Conservation (phyloP, 495 filamentous ascomycete species). For the Penicillium simplicissimum region DNA sequence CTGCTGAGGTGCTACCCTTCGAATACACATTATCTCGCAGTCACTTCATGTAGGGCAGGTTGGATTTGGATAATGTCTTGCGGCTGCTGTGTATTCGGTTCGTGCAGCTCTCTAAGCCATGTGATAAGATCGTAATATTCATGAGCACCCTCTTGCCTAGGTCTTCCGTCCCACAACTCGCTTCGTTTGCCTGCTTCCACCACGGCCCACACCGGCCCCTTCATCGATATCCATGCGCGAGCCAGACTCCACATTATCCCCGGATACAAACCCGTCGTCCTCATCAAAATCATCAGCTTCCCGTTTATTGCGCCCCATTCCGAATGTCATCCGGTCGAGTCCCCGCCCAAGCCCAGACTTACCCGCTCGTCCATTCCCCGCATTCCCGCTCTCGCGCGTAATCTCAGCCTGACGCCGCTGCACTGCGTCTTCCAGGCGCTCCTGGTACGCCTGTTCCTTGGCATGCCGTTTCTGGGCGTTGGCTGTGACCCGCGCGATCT, state of each 20-base stretch:
- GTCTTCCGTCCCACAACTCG: conserved; percentile 45
- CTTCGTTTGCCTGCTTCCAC: conserved; percentile 40
- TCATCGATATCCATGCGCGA: conserved; percentile 54
- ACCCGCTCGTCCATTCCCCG: conserved; percentile 12
- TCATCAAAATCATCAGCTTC: conserved; percentile 47
- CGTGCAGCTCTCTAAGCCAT: neutral
- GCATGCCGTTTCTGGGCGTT: conserved; percentile 56
- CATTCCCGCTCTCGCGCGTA: neutral
- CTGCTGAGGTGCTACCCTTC: conserved; percentile 5
- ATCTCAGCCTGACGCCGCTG: conserved; percentile 18
- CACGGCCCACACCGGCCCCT: conserved; percentile 29
- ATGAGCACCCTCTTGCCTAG: conserved; percentile 15
- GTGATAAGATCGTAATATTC: conserved; percentile 3
- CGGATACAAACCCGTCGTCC: conserved; percentile 46
- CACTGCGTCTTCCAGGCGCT: conserved; percentile 49
- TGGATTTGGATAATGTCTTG: neutral
- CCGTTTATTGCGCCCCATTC: conserved; percentile 41
- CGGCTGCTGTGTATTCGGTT: neutral
- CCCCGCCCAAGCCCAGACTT: conserved; percentile 37
- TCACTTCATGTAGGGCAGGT: conserved; percentile 6
- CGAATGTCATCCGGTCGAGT: conserved; percentile 19
- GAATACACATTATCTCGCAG: neutral
- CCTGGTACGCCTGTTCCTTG: conserved; percentile 47
- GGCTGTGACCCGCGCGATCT: conserved; percentile 60
- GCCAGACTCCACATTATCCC: conserved; percentile 50